Conservation (phyloP, 1,139 yeast species). For the Spencermartinsiella ligniputridi region DNA sequence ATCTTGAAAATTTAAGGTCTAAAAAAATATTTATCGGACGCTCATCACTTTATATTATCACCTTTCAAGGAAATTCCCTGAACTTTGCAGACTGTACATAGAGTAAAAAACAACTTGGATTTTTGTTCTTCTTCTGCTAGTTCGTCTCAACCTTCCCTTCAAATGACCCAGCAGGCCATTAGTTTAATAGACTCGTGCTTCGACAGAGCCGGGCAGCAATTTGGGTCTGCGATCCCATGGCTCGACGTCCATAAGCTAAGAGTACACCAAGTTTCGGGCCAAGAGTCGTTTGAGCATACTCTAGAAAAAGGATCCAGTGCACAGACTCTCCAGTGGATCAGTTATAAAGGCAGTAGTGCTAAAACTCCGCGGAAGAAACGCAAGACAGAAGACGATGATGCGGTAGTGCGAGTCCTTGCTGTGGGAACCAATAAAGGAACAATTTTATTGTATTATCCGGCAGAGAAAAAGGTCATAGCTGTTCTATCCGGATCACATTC, state of each 20-base stretch:
- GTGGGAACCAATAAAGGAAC: conserved; percentile 66
- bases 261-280: conserved; percentile 35
- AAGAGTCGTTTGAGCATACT: conserved; percentile 23
- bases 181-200: conserved; percentile 36
- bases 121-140: not conserved
- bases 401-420: conserved; percentile 45
- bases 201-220: conserved; percentile 53
- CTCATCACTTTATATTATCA: no score
- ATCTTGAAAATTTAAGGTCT: not conserved
- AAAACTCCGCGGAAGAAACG: conserved; percentile 28
- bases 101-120: not conserved
- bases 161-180: conserved; percentile 1
- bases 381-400: conserved; percentile 18
- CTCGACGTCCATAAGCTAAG: conserved; percentile 71
- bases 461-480: conserved; percentile 50
- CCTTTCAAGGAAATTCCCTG: no score
- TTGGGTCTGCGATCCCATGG: conserved; percentile 66
- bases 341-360: not conserved
- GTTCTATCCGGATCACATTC: conserved; percentile 51
- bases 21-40: no score
- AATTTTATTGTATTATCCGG: conserved; percentile 63
- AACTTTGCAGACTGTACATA: no score
- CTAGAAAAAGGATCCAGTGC: conserved; percentile 55
- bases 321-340: conserved; percentile 53
- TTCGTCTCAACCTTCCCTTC: not conserved